Base-by-base conservation (phyloP, 352 stramenopile species). In the Phytopythium oedochilum region DNA sequence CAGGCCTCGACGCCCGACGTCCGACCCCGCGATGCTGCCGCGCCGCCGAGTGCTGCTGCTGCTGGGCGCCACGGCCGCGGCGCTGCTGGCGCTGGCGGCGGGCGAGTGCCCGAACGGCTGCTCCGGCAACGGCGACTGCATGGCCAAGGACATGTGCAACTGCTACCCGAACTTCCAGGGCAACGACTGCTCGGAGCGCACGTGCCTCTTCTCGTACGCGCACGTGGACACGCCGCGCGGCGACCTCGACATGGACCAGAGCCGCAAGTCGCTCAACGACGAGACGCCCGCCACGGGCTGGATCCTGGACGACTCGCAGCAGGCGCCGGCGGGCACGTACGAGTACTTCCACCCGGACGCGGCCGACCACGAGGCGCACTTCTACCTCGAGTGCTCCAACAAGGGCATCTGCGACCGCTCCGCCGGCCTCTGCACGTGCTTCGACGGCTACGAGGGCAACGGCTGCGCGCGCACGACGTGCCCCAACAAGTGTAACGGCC, bases 321-420 rank as follows among this genome's bases (percentile, higher is more conserved):
- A 88, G 62, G 65, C 69, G 28, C 86, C 88, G 0, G 60, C 55
- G 35, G 70, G 71, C 18, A 85, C 75, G 63, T 96, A 83, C 71
- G 83, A 89, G 61, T 88, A 80, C 68, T 88, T 86, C 53, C 74
- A 75, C 56, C 77, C 76, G 22, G 29, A 53, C n/a, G 78, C 77
- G 1, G 48, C 54, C 1, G 12, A 15, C 1, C 31, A 72, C 53
- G 76, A 88, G 34, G 92, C 83, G 10, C 90, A 97, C 63, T 96
- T 92, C 64, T 97, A 98, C 67, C 85, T 89, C 68, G 89, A 98
- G 62, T 98, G 93, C 67, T 94, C 83, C 38, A 97, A 97, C 75
- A 96, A 96, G 60, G 93, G 93, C 20, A 63, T 97, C 48, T 98
- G 91, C 54, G 90, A 98, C 64, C 83, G 90, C 44, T 50, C 43